These are phyloP conservation scores for Alternaria novae-zelandiae DNA, from an alignment of 2,329 filamentous ascomycete genomes.

Conservation along the genomic window DNA sequence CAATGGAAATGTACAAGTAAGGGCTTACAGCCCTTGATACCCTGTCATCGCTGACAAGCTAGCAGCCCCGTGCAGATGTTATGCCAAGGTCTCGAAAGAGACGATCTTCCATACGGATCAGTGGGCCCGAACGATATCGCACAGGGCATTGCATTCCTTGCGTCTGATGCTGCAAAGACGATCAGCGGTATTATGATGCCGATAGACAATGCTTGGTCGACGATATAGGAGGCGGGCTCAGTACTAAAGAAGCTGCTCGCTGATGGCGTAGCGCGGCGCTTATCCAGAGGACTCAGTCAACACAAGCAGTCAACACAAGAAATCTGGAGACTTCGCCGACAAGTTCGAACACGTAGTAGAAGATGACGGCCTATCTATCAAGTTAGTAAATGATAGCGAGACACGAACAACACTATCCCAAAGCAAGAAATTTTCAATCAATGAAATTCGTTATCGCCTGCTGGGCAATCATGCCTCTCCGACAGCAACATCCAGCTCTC, in stretches of 20 bases:
- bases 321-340: not conserved
- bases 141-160: conserved; percentile 24
- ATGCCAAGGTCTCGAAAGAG: not conserved
- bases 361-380: too few relatives aligned
- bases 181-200: not conserved
- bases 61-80: not conserved
- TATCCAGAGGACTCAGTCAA: not conserved
- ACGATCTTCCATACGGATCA: not conserved
- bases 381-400: too few relatives aligned
- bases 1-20: conserved; percentile 6
- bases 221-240: not conserved
- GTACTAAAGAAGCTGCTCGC: not conserved
- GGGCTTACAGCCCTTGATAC: not conserved
- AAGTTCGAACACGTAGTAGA: not conserved
- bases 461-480: too few relatives aligned
- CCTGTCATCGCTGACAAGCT: not conserved
- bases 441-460: too few relatives aligned
- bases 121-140: conserved; percentile 24
- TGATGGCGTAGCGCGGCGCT: not conserved
- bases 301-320: not conserved
- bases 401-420: too few relatives aligned
- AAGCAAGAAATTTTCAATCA: too few relatives aligned
- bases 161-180: conserved; percentile 27
- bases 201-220: conserved; percentile 31
- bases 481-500: too few relatives aligned